Evolutionary conservation across 257 asterid genomes (phyloP), one percentile per base, ranked within the genome.

Genomic region (Plantago ovata): DNA sequence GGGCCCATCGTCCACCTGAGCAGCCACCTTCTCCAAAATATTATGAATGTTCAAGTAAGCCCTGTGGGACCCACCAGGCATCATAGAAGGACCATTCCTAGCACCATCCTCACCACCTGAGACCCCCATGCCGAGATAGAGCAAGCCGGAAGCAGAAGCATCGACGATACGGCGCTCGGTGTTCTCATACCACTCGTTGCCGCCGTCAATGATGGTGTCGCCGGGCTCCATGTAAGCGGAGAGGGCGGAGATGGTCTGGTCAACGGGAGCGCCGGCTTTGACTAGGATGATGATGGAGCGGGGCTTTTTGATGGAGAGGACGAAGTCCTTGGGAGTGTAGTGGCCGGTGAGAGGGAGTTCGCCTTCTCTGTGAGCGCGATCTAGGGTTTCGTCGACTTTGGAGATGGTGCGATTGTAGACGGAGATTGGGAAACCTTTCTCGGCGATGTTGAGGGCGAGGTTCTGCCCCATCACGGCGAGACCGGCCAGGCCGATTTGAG

Each of bases 51-150:
- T 84, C 81, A 73, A 56, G 56, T 86, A 90, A 0, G 96, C 97
- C 54, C 63, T 47, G 49, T 79, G 86, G 16, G 97, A 90, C 38
- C 96, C 96, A 20, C 97, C 96, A 0, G 96, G 97, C 97, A 90
- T 90, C 24, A 86, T 51, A 1, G 96, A 84, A 1, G 97, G 97
- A 6, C 97, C 97, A 19, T 80, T 51, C 0, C 97, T 52, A 0
- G 97, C 98, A 2, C 96, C 98, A 0, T 90, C 98, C 51, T 90
- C 98, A 0, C 98, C 96, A 6, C 98, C 98, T 7, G 98, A 90
- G 19, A 90, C 98, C 0, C 98, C 98, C 95, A 87, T 90, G 6
- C 98, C 98, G 3, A 90, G 53, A 56, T 90, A 90, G 11, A 90
- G 81, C 24, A 90, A 68, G 3, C 96, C 96, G 3, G 56, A 74